Base-by-base conservation (phyloP, 371 early-diverging fungal genomes). In the Batkoa obscura region DNA sequence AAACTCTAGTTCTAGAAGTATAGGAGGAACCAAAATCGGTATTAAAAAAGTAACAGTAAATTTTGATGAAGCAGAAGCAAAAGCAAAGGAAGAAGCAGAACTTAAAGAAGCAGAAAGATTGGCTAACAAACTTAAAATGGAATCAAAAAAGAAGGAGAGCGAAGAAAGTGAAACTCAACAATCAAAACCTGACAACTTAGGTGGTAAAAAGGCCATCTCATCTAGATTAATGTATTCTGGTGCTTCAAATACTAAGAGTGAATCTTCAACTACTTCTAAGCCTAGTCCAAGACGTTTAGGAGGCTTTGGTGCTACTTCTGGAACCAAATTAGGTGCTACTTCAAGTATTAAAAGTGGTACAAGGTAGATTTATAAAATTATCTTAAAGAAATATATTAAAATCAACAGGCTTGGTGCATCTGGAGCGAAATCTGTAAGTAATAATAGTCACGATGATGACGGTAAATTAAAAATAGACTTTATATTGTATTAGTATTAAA, bases 51-150 rank as follows among this genome's bases (percentile, higher is more conserved):
- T 78, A 33, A 83, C 83, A 35, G 72, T 80, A 60, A 86, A 85
- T 66, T 94, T 94, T 73, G 96, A 90, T 50, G 90, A 84, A 61
- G 90, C 88, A 1, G 92, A 89, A 59, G 84, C 89, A 10, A 74
- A 77, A 34, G 96, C 94, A 2, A 86, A 86, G 61, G 81, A 79
- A 56, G 91, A 87, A 62, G 83, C 80, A 30, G 86, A 83, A 17
- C 42, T 30, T 9, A 55, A 43, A 9, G 41, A 6, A 8, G 45
- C 30, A 4, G 23, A 39, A 43, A 32, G n/a, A 43, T 12, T 30
- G 3, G 13, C 55, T 2, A 2, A 8, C 3, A 17, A 3, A 3
- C 33, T 31, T 15, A 9, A 17, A 4, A 6, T 45, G 43, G 34
- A 43, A 15, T 35, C 15, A 23, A n/a, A n/a, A n/a, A n/a, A n/a